phyloP scores from a whole-genome alignment of 352 stramenopile species.

The Pythium coloratum region DNA sequence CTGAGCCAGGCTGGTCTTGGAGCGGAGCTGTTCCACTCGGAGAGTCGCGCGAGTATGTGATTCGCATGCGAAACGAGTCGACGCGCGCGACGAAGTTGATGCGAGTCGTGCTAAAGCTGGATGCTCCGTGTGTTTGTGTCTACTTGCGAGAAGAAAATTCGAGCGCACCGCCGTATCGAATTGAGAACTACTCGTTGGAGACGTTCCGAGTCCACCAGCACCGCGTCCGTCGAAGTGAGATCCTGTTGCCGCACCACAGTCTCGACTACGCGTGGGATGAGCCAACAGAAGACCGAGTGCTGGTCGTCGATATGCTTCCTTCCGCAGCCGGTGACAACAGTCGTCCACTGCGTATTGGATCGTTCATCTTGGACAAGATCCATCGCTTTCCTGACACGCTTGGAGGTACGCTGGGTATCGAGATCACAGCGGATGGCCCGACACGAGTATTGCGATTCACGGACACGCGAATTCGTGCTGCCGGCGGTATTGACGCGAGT shows the following conservation, averaged over 20 bases:
- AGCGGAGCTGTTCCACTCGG: constrained; percentile 75
- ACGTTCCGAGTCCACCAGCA: constrained; percentile 86
- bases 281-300: constrained; percentile 69
- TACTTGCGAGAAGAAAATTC: constrained; percentile 81
- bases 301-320: constrained; percentile 88
- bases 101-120: constrained; percentile 76
- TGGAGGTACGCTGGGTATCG: constrained; percentile 70
- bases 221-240: constrained; percentile 78
- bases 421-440: constrained; percentile 83
- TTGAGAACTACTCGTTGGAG: constrained; percentile 89
- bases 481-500: constrained; percentile 27
- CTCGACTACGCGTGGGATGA: constrained; percentile 90
- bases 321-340: constrained; percentile 87
- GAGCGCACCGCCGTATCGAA: constrained; percentile 77
- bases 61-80: constrained; percentile 83
- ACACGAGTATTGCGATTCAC: constrained; percentile 87
- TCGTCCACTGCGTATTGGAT: constrained; percentile 79
- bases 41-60: constrained; percentile 77
- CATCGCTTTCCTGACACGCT: constrained; percentile 75
- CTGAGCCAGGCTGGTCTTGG: constrained; percentile 80
- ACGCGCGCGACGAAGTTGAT: constrained; percentile 79
- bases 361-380: constrained; percentile 83
- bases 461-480: constrained; percentile 71
- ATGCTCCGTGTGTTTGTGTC: constrained; percentile 74
- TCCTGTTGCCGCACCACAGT: constrained; percentile 84